phyloP scores from a whole-genome alignment of 768 basidiomycete species.

The Xerocomellus dryophilus region DNA sequence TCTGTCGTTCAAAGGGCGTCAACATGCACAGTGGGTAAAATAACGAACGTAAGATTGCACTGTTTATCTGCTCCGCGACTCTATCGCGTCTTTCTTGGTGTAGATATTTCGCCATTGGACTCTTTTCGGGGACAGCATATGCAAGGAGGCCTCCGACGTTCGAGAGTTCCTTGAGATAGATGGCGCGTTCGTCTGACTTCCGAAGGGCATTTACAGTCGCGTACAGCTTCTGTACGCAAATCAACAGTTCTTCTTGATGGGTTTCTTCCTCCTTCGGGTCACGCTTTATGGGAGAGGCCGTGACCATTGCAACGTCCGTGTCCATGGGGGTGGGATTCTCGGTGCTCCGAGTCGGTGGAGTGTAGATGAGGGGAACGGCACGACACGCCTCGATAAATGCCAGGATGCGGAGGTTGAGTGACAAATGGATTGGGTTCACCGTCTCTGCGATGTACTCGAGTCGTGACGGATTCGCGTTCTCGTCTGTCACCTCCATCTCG shows the following conservation, averaged over 20 bases:
- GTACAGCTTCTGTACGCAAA: conserved; percentile 65
- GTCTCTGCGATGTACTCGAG: conserved; percentile 54
- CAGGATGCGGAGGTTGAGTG: conserved; percentile 82
- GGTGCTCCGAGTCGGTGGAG: conserved; percentile 16
- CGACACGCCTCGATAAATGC: conserved; percentile 85
- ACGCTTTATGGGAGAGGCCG: conserved; percentile 8
- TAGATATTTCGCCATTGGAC: conserved; percentile 73
- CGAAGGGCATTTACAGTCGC: conserved; percentile 55
- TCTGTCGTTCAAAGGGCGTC: conserved; percentile 1
- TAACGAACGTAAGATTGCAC: conserved; percentile 76
- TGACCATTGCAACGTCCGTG: conserved; percentile 7
- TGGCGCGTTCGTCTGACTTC: conserved; percentile 51
- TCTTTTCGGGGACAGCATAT: conserved; percentile 78
- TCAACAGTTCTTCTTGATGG: conserved; percentile 48
- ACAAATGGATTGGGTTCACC: conserved; percentile 72
- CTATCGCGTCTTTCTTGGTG: conserved; percentile 72
- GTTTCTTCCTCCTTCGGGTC: conserved; percentile 34
- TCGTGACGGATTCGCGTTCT: conserved; percentile 30
- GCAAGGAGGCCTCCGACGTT: conserved; percentile 77
- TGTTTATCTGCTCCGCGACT: conserved; percentile 85
- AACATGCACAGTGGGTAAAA: neutral
- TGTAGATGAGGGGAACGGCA: conserved; percentile 58
- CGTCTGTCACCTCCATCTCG: conserved; percentile 20
- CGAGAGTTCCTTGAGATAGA: conserved; percentile 67
- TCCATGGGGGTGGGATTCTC: conserved; percentile 5